A percentile compares a stretch with the other conserved stretches of the same genome.
These are phyloP conservation scores for Aspergillus sclerotioniger DNA, from an alignment of 495 filamentous ascomycete genomes.

Conservation along the genomic window DNA sequence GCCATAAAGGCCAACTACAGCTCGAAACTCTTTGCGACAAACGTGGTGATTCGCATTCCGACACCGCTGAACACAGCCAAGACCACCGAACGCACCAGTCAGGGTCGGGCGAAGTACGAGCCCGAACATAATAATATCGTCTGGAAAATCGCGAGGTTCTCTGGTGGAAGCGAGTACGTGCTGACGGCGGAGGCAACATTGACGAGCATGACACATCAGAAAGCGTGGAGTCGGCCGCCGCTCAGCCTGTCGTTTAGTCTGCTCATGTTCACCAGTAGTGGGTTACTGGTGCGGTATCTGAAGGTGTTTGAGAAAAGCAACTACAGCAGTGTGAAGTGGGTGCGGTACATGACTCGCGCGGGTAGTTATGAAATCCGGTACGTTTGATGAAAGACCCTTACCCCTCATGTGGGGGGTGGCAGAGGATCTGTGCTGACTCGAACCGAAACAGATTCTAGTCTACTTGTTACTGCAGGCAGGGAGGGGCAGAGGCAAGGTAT, in stretches of 20 bases:
- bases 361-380: constrained; percentile 60
- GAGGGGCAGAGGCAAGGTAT: no score
- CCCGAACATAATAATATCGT: constrained; percentile 97
- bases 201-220: constrained; percentile 97
- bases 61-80: constrained; percentile 95
- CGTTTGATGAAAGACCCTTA: constrained; percentile 8
- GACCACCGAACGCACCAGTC: constrained; percentile 88
- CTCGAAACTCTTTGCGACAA: constrained; percentile 93
- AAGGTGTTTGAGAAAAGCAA: constrained; percentile 99
- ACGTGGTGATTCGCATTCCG: constrained; percentile 92
- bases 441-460: constrained; percentile 14
- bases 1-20: constrained; percentile 97
- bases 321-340: constrained; percentile 98
- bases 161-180: constrained; percentile 92
- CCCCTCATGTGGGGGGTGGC: background rate
- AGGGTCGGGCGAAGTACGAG: constrained; percentile 98
- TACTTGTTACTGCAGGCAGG: constrained; percentile 15
- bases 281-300: constrained; percentile 87
- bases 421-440: background rate
- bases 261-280: constrained; percentile 96
- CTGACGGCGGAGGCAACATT: constrained; percentile 90
- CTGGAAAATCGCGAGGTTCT: constrained; percentile 98
- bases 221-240: constrained; percentile 93
- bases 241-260: constrained; percentile 87
- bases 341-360: constrained; percentile 97